A percentile compares a stretch with the other conserved stretches of the same genome.
Conservation (phyloP, 1,139 yeast species). For the Blastobotrys capitulatus region DNA sequence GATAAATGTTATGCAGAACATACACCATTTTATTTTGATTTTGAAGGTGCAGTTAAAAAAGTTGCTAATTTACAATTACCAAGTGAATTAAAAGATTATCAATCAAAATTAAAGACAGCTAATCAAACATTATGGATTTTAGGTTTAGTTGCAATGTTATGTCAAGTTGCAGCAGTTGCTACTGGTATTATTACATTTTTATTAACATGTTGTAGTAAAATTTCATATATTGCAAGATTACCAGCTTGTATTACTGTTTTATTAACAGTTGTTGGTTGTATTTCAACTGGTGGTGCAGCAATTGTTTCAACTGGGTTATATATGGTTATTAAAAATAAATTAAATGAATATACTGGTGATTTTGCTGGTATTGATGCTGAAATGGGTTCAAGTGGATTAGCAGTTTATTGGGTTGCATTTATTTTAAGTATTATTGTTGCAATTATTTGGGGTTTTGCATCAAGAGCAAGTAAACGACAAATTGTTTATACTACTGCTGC, state of each 20-base stretch:
- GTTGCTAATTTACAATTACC: slow-evolving; percentile 2
- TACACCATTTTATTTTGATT: slow-evolving; percentile 12
- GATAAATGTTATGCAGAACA: slow-evolving; percentile 7
- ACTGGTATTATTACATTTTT: slow-evolving; percentile 6
- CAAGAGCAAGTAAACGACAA: slow-evolving; percentile 7
- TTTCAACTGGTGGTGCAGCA: slow-evolving; percentile 3
- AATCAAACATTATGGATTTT: slow-evolving; percentile 10
- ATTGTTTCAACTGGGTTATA: slow-evolving; percentile 9
- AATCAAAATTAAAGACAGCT: slow-evolving; percentile 2
- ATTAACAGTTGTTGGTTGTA: background rate
- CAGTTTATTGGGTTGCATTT: slow-evolving; percentile 6
- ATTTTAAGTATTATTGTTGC: background rate
- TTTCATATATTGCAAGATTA: slow-evolving; percentile 6
- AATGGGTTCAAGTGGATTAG: slow-evolving; percentile 10
- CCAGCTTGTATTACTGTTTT: slow-evolving; percentile 7
- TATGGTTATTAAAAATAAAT: slow-evolving; percentile 8
- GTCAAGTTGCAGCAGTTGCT: background rate
- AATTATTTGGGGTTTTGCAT: slow-evolving; percentile 3
- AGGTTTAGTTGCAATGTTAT: slow-evolving; percentile 5
- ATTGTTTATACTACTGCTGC: slow-evolving; percentile 4
- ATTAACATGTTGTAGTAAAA: slow-evolving; percentile 10
- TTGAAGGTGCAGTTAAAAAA: slow-evolving; percentile 5
- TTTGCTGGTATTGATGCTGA: slow-evolving; percentile 2
- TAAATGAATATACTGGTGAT: slow-evolving; percentile 8
- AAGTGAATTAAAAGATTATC: slow-evolving; percentile 5